A percentile compares a stretch with the other conserved stretches of the same genome.
These are phyloP conservation scores for Carex arenaria DNA, from an alignment of 202 grass and related monocot genomes.

Conservation along the genomic window DNA sequence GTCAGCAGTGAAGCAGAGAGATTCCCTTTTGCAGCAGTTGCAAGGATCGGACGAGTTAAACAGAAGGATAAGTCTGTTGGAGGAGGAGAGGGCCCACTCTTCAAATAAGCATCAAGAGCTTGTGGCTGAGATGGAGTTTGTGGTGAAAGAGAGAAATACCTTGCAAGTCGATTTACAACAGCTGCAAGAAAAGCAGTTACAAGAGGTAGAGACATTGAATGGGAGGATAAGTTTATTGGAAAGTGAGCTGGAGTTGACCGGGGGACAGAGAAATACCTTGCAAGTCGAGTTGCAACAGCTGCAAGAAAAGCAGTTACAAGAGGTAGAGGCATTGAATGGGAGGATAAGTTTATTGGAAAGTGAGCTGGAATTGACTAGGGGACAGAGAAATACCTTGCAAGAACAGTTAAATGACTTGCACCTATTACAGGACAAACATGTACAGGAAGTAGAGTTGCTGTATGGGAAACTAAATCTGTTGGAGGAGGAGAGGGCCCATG, in stretches of 20 bases:
- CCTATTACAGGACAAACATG: slow-evolving; percentile 11
- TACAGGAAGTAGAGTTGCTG: slow-evolving; percentile 51
- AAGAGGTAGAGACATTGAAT: slow-evolving; percentile 41
- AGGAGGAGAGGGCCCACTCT: slow-evolving; percentile 54
- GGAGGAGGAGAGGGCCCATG: slow-evolving; percentile 42
- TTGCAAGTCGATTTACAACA: slow-evolving; percentile 48
- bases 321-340: slow-evolving; percentile 39
- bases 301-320: slow-evolving; percentile 47
- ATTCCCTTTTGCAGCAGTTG: slow-evolving; percentile 41
- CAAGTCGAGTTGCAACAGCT: slow-evolving; percentile 48
- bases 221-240: slow-evolving; percentile 46
- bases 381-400: slow-evolving; percentile 61
- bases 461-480: slow-evolving; percentile 43
- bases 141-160: slow-evolving; percentile 16
- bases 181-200: slow-evolving; percentile 43
- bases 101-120: slow-evolving; percentile 43
- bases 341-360: slow-evolving; percentile 43
- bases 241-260: slow-evolving; percentile 45
- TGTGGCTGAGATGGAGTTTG: slow-evolving; percentile 10
- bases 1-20: not conserved
- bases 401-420: slow-evolving; percentile 39
- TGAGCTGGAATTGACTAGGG: slow-evolving; percentile 47
- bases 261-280: slow-evolving; percentile 49
- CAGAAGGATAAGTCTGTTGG: slow-evolving; percentile 36
- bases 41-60: slow-evolving; percentile 40